Base-by-base conservation (phyloP, 2,329 filamentous ascomycete genomes). In the Fusarium sp. region DNA sequence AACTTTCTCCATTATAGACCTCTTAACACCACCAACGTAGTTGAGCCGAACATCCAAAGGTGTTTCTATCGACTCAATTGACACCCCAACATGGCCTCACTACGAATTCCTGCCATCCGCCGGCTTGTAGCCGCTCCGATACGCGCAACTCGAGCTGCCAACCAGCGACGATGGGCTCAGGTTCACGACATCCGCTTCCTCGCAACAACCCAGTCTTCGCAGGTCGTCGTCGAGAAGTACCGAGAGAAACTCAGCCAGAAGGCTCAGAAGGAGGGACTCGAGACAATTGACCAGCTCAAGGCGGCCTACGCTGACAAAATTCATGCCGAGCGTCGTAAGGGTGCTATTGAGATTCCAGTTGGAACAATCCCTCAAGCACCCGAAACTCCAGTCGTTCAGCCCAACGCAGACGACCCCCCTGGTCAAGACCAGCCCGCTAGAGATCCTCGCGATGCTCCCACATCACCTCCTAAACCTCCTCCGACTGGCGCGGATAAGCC, bases 181-280 rank as follows among this genome's bases (percentile, higher is more conserved):
- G 94, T 97, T 30, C 93, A 96, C 79, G 93, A 97, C 79, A 90
- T 97, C 47, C 93, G 94, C 68, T 97, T 95, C 83, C 87, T 97
- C 45, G 91, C 91, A 64, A 96, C 93, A 17, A 92, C 94, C 65
- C 87, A 88, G 59, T 83, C 88, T 58, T 85, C 90, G 46, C 86
- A 87, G 59, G 85, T 86, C 72, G 83, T 97, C 39, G 77, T 92
- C 68, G 93, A 97, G 68, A 96, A 92, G 79, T 99, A 99, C 83
- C 88, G 88, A 72, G 87, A 90, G 58, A 97, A 97, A 83, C 90
- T 99, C 66, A 87, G 92, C 70, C 83, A 86, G 68, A 97, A 97
- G 80, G 95, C 93, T 13, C 88, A 89, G 76, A 81, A 90, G 80
- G 85, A 92, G 77, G 90, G 92, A n/a, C 81, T 86, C 58, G 84